Evolutionary conservation across 805 yeast species (phyloP), one percentile per base, ranked within the genome.

Genomic region (Spathaspora boniae): DNA sequence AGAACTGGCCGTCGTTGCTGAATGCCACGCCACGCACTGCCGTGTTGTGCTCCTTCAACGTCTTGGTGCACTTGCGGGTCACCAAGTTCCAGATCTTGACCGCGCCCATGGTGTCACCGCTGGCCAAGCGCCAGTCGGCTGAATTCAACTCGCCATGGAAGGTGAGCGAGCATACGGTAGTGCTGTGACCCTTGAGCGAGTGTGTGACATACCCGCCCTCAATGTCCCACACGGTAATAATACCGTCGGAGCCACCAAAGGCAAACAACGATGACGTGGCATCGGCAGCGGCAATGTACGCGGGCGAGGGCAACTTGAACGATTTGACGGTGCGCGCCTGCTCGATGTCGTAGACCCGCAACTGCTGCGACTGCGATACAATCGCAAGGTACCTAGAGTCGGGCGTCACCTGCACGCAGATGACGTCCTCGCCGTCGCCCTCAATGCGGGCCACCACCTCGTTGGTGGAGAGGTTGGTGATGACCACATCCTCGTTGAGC

Each of bases 231-330:
- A 93, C 94, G 29, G 86, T 80, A 12, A 89, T 83, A 27, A 80
- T 74, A 31, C 98, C 98, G 58, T 93, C 98, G 1, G 97, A 84
- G 31, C 95, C 88, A 26, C 99, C 99, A 52, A 93, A 80, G 14
- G 96, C 95, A 51, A 89, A 76, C 24, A 93, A 66, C 3, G 95
- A 79, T 2, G 95, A 82, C 0, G 97, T 86, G 3, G 74, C 55
- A 58, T 93, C 98, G 16, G 76, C 76, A 8, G 82, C 69, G 29
- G 87, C 72, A 8, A 87, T 81, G 56, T 85, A 86, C 2, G 86
- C 83, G 1, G 97, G 96, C 1, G 96, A 82, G 2, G 86, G 65
- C 29, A 84, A 54, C 53, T 76, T 82, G 62, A 73, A 71, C 11
- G 68, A 63, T 50, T 77, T 78, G 38, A 66, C 53, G 36, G 78